phyloP scores from a whole-genome alignment of 345 rosid genomes.

The Citrus sinensis region DVS_A1.0 CM039163.1:41951501-41952000 shows the following conservation, averaged over 20 bases:
- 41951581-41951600: too few relatives aligned
- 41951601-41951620: too few relatives aligned
- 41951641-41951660: too few relatives aligned
- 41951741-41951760: too few relatives aligned
- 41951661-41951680: accelerated
- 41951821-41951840: conserved; percentile 22
- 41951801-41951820: not conserved
- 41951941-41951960: conserved; percentile 65
- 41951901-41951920: conserved; percentile 81
- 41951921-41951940: conserved; percentile 64
- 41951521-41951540: too few relatives aligned
- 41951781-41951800: too few relatives aligned
- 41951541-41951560: too few relatives aligned
- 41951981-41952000: conserved; percentile 87
- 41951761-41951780: too few relatives aligned
- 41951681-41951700: not conserved
- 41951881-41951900: conserved; percentile 71
- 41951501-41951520: too few relatives aligned
- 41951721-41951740: too few relatives aligned
- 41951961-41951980: conserved; percentile 94
- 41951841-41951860: not conserved
- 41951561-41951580: too few relatives aligned
- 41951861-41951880: not conserved
- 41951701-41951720: not conserved
- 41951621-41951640: too few relatives aligned